These are phyloP conservation scores for Paecilomyces dactylethromorphus DNA, from an alignment of 2,329 filamentous ascomycete species.

Conservation along the genomic window DNA sequence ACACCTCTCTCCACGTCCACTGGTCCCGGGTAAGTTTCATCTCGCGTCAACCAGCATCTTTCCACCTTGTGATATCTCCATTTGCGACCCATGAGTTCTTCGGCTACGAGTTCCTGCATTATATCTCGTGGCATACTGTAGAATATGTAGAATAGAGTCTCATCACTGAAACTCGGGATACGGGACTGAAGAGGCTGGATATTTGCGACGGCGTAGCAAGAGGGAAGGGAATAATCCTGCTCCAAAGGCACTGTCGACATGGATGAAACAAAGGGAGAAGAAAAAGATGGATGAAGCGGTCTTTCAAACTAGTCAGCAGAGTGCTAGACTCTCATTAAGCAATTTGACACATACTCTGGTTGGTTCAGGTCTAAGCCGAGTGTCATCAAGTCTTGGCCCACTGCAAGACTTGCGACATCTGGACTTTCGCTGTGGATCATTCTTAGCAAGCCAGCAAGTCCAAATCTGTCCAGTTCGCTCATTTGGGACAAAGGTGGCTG, in stretches of 20 bases:
- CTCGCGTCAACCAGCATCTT: slow-evolving; percentile 45
- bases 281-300: slow-evolving; percentile 58
- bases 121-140: slow-evolving; percentile 61
- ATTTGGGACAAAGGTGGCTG: slow-evolving; percentile 47
- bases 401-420: slow-evolving; percentile 48
- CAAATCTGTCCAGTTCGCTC: slow-evolving; percentile 54
- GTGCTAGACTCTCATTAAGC: slow-evolving; percentile 1
- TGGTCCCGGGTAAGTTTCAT: slow-evolving; percentile 41
- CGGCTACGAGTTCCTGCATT: slow-evolving; percentile 59
- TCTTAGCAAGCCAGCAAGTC: slow-evolving; percentile 52
- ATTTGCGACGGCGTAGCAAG: slow-evolving; percentile 60
- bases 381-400: slow-evolving; percentile 59
- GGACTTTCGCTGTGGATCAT: slow-evolving; percentile 51
- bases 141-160: slow-evolving; percentile 65
- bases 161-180: slow-evolving; percentile 54
- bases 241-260: slow-evolving; percentile 52
- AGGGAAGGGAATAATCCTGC: slow-evolving; percentile 57
- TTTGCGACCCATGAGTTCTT: slow-evolving; percentile 52
- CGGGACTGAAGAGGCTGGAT: slow-evolving; percentile 56
- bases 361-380: slow-evolving; percentile 59
- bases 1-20: slow-evolving; percentile 42
- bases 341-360: slow-evolving; percentile 44
- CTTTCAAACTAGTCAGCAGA: slow-evolving; percentile 31
- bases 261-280: slow-evolving; percentile 55
- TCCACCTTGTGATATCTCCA: slow-evolving; percentile 49